These are phyloP conservation scores for Actinomortierella ambigua DNA, from an alignment of 371 early-diverging fungal genomes.

Conservation along the genomic window DNA sequence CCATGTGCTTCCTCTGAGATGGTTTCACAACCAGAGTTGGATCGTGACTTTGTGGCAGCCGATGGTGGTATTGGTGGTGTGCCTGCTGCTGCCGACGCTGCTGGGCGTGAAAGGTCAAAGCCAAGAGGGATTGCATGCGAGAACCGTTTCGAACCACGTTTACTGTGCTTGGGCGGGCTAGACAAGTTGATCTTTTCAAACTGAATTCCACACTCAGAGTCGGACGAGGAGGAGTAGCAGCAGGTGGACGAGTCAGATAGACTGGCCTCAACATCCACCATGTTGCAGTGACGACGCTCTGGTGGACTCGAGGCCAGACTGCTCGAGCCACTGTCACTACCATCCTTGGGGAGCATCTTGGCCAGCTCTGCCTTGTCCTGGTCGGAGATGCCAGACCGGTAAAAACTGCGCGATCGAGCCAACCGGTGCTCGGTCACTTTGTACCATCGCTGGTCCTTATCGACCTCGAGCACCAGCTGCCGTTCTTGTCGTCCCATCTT, in stretches of 20 bases:
- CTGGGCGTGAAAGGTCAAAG: background rate
- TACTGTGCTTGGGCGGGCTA: slow-evolving; percentile 39
- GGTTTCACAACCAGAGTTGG: background rate
- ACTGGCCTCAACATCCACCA: slow-evolving; percentile 29
- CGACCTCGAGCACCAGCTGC: slow-evolving; percentile 31
- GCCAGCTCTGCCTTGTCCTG: too few species aligned
- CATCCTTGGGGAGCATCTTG: background rate
- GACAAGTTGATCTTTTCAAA: slow-evolving; percentile 47
- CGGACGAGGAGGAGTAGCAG: slow-evolving; percentile 35
- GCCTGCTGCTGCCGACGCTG: background rate
- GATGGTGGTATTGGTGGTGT: background rate
- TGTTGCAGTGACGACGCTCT: slow-evolving; percentile 12
- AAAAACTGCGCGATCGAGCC: slow-evolving; percentile 27
- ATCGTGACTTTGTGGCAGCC: too few species aligned
- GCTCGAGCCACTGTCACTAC: background rate
- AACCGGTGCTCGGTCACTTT: slow-evolving; percentile 31
- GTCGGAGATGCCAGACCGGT: slow-evolving; percentile 10
- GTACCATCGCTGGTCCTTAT: slow-evolving; percentile 40
- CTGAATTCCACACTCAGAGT: slow-evolving; percentile 21
- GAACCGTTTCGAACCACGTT: slow-evolving; percentile 41
- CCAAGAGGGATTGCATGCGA: slow-evolving; percentile 9
- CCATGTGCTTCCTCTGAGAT: background rate
- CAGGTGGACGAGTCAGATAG: slow-evolving; percentile 22
- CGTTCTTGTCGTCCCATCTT: slow-evolving; percentile 23
- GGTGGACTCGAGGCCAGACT: slow-evolving; percentile 11